Conservation (phyloP, 805 yeast species). For the Saturnispora besseyi region DNA sequence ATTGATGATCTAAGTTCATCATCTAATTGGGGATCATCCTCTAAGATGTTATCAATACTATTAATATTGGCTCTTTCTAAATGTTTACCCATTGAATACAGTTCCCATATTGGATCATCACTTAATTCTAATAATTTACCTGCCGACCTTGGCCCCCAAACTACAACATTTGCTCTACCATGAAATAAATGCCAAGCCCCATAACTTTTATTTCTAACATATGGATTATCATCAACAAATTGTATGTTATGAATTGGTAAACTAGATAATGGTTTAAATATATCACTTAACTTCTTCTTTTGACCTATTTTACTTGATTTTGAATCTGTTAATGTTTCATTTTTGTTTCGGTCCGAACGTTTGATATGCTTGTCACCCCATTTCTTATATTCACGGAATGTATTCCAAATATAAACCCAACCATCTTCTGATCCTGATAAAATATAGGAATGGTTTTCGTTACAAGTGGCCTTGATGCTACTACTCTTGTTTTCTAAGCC, state of each 20-base stretch:
- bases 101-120: constrained; percentile 52
- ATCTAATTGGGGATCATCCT: constrained; percentile 18
- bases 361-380: constrained; percentile 19
- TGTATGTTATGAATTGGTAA: not conserved
- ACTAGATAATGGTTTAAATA: constrained; percentile 18
- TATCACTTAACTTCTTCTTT: not conserved
- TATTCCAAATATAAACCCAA: constrained; percentile 73
- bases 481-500: constrained; percentile 67
- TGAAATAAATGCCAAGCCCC: constrained; percentile 72
- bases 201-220: constrained; percentile 48
- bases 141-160: constrained; percentile 68
- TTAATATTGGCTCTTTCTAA: constrained; percentile 3
- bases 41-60: constrained; percentile 2
- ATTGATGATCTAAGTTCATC: constrained; percentile 35
- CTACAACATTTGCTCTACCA: constrained; percentile 62
- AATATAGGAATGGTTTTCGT: constrained; percentile 49
- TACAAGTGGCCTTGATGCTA: constrained; percentile 57
- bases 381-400: constrained; percentile 20
- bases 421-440: constrained; percentile 84
- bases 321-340: constrained; percentile 13
- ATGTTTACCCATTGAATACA: constrained; percentile 3
- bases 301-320: constrained; percentile 13
- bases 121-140: constrained; percentile 57
- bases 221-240: constrained; percentile 25
- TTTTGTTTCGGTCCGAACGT: not conserved